Conservation (phyloP, 1,139 yeast genomes). For the Yamadazyma friedrichii region DNA sequence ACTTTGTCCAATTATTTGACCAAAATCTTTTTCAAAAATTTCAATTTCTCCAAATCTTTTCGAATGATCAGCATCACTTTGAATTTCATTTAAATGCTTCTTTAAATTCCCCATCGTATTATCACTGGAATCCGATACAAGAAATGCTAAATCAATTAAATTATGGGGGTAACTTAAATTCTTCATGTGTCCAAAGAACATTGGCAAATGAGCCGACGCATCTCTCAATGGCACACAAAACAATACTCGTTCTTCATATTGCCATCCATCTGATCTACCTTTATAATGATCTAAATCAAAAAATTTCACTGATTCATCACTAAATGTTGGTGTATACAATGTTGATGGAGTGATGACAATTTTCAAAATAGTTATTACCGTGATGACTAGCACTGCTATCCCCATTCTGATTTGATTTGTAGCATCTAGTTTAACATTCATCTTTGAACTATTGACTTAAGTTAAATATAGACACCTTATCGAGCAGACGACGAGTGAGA, state of each 20-base stretch:
- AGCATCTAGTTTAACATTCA: constrained; percentile 4
- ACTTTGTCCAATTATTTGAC: constrained; percentile 52
- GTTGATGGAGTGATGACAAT: neutral
- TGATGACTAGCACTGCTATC: constrained; percentile 3
- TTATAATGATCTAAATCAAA: constrained; percentile 46
- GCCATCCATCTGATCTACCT: constrained; percentile 55
- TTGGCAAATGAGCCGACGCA: constrained; percentile 62
- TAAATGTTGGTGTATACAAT: constrained; percentile 26
- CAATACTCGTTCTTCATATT: constrained; percentile 50
- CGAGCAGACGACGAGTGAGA: neutral
- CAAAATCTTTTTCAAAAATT: constrained; percentile 53
- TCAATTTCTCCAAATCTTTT: constrained; percentile 57
- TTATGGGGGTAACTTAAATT: constrained; percentile 59
- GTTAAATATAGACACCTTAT: neutral
- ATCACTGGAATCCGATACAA: constrained; percentile 58
- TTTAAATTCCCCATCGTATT: constrained; percentile 52
- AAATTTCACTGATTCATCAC: constrained; percentile 29
- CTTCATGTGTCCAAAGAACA: constrained; percentile 58
- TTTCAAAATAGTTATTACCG: constrained; percentile 1
- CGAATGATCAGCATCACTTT: constrained; percentile 37
- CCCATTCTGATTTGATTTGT: constrained; percentile 2
- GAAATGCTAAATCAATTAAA: constrained; percentile 55
- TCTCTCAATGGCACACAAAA: constrained; percentile 62
- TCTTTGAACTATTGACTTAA: neutral
- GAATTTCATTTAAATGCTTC: constrained; percentile 42